Conservation (phyloP, 345 rosid genomes). For the Erodium maritimum region DNA sequence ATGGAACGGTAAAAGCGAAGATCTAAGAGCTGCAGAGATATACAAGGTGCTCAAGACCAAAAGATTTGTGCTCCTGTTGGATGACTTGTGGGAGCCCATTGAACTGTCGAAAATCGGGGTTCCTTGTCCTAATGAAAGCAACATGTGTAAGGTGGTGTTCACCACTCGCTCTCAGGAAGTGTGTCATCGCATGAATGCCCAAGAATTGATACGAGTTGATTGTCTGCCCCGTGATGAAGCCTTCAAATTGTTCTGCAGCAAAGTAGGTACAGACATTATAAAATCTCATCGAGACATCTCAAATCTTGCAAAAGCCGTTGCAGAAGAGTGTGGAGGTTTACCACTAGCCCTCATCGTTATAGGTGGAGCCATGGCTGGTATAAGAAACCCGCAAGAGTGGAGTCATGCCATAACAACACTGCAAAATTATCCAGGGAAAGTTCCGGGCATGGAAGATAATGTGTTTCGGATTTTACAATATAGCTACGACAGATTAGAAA, state of each 20-base stretch:
- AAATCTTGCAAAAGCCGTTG: background rate
- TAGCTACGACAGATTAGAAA: slow-evolving; percentile 11
- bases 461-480: slow-evolving; percentile 10
- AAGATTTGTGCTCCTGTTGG: slow-evolving; percentile 15
- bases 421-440: background rate
- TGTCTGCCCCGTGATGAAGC: slow-evolving; percentile 6
- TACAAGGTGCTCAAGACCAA: background rate
- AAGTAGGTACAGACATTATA: background rate
- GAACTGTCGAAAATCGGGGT: slow-evolving; percentile 5
- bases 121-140: background rate
- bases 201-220: background rate
- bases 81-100: slow-evolving; percentile 8
- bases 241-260: slow-evolving; percentile 1
- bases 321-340: slow-evolving; percentile 7
- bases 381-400: slow-evolving; percentile 7
- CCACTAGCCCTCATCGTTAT: slow-evolving; percentile 17
- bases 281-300: slow-evolving; percentile 4
- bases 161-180: slow-evolving; percentile 10
- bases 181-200: slow-evolving; percentile 1
- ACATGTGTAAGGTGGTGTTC: slow-evolving; percentile 11
- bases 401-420: background rate
- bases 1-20: background rate
- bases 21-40: background rate
- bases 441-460: slow-evolving; percentile 5
- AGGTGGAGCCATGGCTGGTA: slow-evolving; percentile 10